A percentile compares a stretch with the other conserved stretches of the same genome.
These are phyloP conservation scores for Xylaria sp. DNA, from an alignment of 2,329 filamentous ascomycete genomes.

Conservation along the genomic window DNA sequence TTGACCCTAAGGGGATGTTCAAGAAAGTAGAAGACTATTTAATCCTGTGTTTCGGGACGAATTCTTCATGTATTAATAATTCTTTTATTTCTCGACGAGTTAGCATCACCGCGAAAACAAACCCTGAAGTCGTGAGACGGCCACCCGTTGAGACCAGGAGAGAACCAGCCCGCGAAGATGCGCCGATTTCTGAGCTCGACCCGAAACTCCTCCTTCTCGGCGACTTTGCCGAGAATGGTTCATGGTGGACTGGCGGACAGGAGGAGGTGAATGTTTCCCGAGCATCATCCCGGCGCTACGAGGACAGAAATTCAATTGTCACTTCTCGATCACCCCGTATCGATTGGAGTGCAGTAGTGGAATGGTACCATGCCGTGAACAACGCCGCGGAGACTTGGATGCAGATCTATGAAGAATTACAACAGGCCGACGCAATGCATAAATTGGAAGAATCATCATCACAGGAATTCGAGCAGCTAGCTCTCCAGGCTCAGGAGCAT, in stretches of 20 bases:
- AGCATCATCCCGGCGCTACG: slow-evolving; percentile 51
- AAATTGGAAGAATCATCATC: slow-evolving; percentile 52
- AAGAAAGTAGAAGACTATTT: slow-evolving; percentile 83
- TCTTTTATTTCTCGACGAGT: slow-evolving; percentile 73
- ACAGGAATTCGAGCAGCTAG: slow-evolving; percentile 59
- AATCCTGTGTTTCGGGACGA: slow-evolving; percentile 72
- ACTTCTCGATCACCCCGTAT: slow-evolving; percentile 73
- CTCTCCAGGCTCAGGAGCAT: slow-evolving; percentile 72
- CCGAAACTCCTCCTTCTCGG: slow-evolving; percentile 79
- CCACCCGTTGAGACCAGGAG: slow-evolving; percentile 51
- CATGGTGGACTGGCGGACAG: slow-evolving; percentile 80
- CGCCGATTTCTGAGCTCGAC: slow-evolving; percentile 71
- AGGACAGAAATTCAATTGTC: slow-evolving; percentile 56
- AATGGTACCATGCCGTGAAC: slow-evolving; percentile 79
- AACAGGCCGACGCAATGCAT: slow-evolving; percentile 50
- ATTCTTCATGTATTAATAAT: slow-evolving; percentile 77
- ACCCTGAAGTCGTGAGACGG: slow-evolving; percentile 47
- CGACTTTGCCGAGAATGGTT: slow-evolving; percentile 82
- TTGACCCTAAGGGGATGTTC: slow-evolving; percentile 72
- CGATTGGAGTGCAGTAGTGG: slow-evolving; percentile 76
- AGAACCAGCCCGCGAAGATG: slow-evolving; percentile 51
- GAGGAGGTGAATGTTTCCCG: slow-evolving; percentile 52
- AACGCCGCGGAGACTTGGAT: slow-evolving; percentile 76
- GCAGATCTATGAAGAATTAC: slow-evolving; percentile 66
- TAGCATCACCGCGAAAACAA: slow-evolving; percentile 47